A percentile compares a stretch with the other conserved stretches of the same genome.
These are phyloP conservation scores for Andrographis paniculata DNA, from an alignment of 305 asterid species.

Conservation along the genomic window DNA sequence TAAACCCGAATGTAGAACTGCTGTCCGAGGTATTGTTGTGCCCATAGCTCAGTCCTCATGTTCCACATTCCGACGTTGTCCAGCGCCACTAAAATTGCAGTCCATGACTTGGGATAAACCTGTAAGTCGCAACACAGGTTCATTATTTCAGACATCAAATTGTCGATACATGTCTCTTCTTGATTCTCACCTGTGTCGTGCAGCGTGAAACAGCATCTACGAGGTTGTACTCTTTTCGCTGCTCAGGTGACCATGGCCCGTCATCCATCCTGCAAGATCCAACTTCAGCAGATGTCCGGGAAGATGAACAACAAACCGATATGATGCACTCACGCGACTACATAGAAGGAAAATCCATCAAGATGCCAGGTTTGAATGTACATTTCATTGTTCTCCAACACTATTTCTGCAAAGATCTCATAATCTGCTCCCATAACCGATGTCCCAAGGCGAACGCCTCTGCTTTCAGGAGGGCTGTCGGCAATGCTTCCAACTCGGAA, in stretches of 20 bases:
- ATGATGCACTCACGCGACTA: conserved; percentile 43
- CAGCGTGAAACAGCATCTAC: conserved; percentile 53
- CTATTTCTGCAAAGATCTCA: conserved; percentile 53
- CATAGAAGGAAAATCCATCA: conserved; percentile 62
- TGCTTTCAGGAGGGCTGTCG: conserved; percentile 28
- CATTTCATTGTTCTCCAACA: conserved; percentile 49
- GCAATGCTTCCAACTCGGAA: conserved; percentile 56
- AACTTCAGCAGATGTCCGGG: no score
- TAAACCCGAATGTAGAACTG: conserved; percentile 60
- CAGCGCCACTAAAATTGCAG: conserved; percentile 51
- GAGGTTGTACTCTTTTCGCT: conserved; percentile 52
- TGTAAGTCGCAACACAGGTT: conserved; percentile 4
- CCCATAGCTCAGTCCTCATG: conserved; percentile 59
- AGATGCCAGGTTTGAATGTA: conserved; percentile 63
- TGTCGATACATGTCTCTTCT: no score
- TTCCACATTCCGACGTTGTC: conserved; percentile 88
- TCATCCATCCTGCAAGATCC: conserved; percentile 49
- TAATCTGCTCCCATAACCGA: conserved; percentile 63
- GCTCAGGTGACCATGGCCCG: conserved; percentile 42
- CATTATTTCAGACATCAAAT: no score
- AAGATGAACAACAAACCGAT: no score
- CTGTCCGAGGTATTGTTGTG: conserved; percentile 59
- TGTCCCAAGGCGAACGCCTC: conserved; percentile 31
- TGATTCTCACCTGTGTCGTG: conserved; percentile 48
- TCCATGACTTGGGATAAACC: conserved; percentile 77